phyloP scores from a whole-genome alignment of 2,329 filamentous ascomycete species.

The Huntiella decipiens region DNA sequence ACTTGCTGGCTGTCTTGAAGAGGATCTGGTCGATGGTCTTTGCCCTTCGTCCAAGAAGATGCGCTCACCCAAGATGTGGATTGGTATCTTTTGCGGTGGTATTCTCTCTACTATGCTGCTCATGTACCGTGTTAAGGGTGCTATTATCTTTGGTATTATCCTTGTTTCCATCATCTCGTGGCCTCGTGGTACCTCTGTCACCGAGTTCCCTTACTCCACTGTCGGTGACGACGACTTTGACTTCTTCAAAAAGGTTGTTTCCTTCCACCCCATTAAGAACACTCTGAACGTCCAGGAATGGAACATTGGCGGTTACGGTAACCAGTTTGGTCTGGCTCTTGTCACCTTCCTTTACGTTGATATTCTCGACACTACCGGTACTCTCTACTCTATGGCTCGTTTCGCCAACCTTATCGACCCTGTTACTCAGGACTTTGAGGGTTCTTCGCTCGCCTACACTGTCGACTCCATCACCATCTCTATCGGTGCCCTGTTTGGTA shows the following conservation, averaged over 20 bases:
- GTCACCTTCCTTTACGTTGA: conserved; percentile 68
- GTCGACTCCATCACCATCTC: conserved; percentile 54
- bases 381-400: conserved; percentile 63
- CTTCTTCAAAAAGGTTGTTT: conserved; percentile 77
- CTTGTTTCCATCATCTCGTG: conserved; percentile 78
- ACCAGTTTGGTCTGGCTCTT: conserved; percentile 62
- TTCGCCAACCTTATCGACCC: conserved; percentile 48
- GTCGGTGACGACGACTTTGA: conserved; percentile 54
- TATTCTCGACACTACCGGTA: conserved; percentile 61
- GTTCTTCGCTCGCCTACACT: conserved; percentile 62
- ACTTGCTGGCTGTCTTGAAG: conserved; percentile 47
- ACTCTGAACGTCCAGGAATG: conserved; percentile 56
- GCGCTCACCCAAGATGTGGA: conserved; percentile 69
- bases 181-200: conserved; percentile 58
- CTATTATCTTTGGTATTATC: conserved; percentile 65
- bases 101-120: conserved; percentile 62
- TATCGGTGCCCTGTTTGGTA: conserved; percentile 49
- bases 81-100: conserved; percentile 74
- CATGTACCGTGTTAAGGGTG: conserved; percentile 74
- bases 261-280: conserved; percentile 57
- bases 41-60: conserved; percentile 49
- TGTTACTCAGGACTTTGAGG: conserved; percentile 63
- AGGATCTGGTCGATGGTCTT: conserved; percentile 25
- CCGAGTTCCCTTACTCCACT: conserved; percentile 58
- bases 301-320: conserved; percentile 47